These are phyloP conservation scores for Juglanconis sp. DNA, from an alignment of 2,329 filamentous ascomycete species.

Conservation along the genomic window DNA sequence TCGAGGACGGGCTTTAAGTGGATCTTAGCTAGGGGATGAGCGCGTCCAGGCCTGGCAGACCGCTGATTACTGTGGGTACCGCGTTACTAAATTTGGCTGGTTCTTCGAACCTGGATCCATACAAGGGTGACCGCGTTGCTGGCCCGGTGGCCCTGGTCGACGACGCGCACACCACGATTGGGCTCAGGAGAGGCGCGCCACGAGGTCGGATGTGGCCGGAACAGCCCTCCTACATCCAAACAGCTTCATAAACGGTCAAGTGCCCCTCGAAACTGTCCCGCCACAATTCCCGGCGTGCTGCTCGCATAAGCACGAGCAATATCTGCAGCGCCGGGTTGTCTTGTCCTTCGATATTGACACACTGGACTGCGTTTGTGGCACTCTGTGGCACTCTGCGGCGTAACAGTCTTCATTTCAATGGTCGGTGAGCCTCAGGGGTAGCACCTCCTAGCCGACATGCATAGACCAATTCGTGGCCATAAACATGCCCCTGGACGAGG, in stretches of 20 bases:
- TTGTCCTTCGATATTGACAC: background rate
- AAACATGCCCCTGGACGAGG: background rate
- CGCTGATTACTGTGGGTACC: conserved; percentile 12
- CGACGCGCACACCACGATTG: no score
- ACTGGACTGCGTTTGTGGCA: background rate
- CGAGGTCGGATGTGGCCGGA: no score
- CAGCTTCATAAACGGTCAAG: no score
- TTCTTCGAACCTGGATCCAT: background rate
- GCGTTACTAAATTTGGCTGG: conserved; percentile 8
- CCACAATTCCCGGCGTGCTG: no score
- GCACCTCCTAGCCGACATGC: background rate
- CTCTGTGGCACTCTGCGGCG: background rate
- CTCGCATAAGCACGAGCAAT: no score
- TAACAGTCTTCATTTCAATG: conserved; percentile 7
- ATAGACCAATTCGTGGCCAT: conserved; percentile 7
- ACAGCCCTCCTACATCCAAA: no score
- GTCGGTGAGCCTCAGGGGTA: conserved; percentile 12
- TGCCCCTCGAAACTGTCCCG: no score
- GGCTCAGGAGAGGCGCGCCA: no score
- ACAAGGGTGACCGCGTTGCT: no score
- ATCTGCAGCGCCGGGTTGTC: background rate
- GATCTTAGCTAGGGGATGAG: conserved; percentile 5
- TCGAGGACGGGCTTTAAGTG: conserved; percentile 13
- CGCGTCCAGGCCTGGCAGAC: conserved; percentile 10
- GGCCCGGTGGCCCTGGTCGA: no score